Percentiles rank a stretch among this genome's conserved stretches.
These are phyloP conservation scores for Plectranthus barbatus DNA, from an alignment of 257 asterid genomes.

Conservation along the genomic window DNA sequence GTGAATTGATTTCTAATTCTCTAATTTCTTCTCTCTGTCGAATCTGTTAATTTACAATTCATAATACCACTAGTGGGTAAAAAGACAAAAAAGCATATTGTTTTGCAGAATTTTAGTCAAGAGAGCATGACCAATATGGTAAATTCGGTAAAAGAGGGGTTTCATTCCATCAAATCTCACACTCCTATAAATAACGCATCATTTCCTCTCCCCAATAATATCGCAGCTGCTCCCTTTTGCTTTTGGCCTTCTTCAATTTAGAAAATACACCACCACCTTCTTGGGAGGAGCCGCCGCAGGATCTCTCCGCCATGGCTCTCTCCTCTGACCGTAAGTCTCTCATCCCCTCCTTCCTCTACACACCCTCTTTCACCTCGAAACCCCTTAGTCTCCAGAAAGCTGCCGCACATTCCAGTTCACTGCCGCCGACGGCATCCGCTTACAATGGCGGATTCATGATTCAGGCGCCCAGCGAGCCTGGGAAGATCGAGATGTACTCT, in stretches of 20 bases:
- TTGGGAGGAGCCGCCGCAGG: slow-evolving; percentile 22
- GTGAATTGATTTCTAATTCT: too few relatives aligned
- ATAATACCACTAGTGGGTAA: neutral
- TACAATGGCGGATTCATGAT: slow-evolving; percentile 35
- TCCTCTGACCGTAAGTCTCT: slow-evolving; percentile 66
- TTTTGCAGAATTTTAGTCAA: neutral
- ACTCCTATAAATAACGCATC: slow-evolving; percentile 13
- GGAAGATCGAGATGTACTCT: slow-evolving; percentile 77
- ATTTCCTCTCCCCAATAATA: slow-evolving; percentile 12
- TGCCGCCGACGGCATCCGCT: slow-evolving; percentile 15
- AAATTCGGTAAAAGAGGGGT: neutral
- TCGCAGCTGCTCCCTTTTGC: slow-evolving; percentile 15
- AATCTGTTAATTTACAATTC: too few relatives aligned
- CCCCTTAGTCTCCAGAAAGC: slow-evolving; percentile 21
- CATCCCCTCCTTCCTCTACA: slow-evolving; percentile 58
- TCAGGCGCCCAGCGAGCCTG: slow-evolving; percentile 64
- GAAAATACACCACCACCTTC: neutral
- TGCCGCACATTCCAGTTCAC: slow-evolving; percentile 16
- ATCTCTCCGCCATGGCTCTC: slow-evolving; percentile 26
- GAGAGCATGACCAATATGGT: neutral
- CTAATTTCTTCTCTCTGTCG: too few relatives aligned
- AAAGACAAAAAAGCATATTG: neutral
- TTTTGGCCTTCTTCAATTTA: neutral
- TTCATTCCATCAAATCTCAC: neutral
- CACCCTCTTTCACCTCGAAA: slow-evolving; percentile 38